Base-by-base conservation (phyloP, 2,329 filamentous ascomycete species). In the Verticillium albo-atrum region DNA sequence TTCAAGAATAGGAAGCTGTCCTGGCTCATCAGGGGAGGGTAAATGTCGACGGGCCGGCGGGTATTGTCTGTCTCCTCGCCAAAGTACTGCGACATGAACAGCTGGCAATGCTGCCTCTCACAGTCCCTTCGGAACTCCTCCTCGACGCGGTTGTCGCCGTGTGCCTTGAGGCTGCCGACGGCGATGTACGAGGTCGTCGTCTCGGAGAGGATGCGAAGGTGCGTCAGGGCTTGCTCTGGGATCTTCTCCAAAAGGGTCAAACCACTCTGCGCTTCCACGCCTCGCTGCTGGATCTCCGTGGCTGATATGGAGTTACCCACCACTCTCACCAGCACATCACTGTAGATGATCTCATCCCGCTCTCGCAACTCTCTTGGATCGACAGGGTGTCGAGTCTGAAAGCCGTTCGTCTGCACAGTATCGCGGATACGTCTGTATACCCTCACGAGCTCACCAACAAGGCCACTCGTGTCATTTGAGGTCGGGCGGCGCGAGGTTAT, bases 221-320 rank as follows among this genome's bases (percentile, higher is more conserved):
- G 92, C 2, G 91, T 95, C 61, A 99, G 78, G 1, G 86, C 83
- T 71, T 96, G 88, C 59, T 94, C 89, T 0, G 95, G 89, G 56
- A 98, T 89, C 68, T 89, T 92, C 65, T 94, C 89, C 23, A 98
- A 75, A 53, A 98, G 77, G 5, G 89, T 94, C 72, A 86, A 82
- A 58, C 90, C 89, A 54, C 85, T 83, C 64, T 89, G 85, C 25
- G 87, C 86, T 66, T 91, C 89, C 3, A 92, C 80, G 6, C 95
- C 95, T 66, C 95, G 89, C 71, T 97, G 92, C 63, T 93, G 89
- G 64, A 98, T 97, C 75, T 99, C 95, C 4, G 91, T 87, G 0
- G 92, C 88, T 9, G 92, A 89, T 60, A 99, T 92, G 0, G 93
- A 94, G 70, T 88, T 92, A 2, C 91, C 94, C 15, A 97, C 86